Evolutionary conservation across 495 filamentous ascomycete species (phyloP), one percentile per base, ranked within the genome.

Genomic region (Penicillium bialowiezense): DNA sequence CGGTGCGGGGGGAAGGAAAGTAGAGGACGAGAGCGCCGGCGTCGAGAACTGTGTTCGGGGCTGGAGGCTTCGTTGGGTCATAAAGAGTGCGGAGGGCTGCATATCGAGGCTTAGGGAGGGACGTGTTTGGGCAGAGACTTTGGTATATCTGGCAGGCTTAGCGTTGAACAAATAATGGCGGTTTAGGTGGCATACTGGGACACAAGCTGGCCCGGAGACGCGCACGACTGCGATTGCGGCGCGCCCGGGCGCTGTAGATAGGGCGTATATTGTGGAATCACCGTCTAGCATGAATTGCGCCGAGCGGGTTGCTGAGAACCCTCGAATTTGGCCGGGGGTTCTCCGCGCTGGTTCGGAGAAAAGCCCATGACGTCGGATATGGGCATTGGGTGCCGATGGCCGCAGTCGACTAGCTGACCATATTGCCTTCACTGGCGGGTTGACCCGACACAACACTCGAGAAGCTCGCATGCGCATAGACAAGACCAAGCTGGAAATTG

Each of bases 181-280:
- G 56, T 53, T 21, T 51, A 39, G 43, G 7, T 51, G 31, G 33
- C 79, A 63, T 78, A 90, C 86, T 55, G 80, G 73, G 41, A 79
- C 65, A 69, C 86, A 90, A 18, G 81, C 83, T 20, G 87, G 82
- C 0, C 93, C 93, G 14, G 93, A 97, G 18, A 95, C 75, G 26
- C 93, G 81, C 33, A 98, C 84, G 7, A 97, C 84, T 2, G 95
- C 95, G 63, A 98, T 96, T 23, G 90, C 93, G 24, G 90, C 89
- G 67, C 79, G 83, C 6, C 95, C 92, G 12, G 88, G 70, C 2
- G 88, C 89, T 8, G 93, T 95, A 0, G 93, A 96, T 3, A 97
- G 74, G 0, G 95, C 93, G 61, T 92, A 97, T 13, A 99, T 95
- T 3, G 93, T 97, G 1, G 71, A 72, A 12, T 74, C 67, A 0